phyloP scores from a whole-genome alignment of 106 monocot species.

The Phalaenopsis aphrodite region DNA sequence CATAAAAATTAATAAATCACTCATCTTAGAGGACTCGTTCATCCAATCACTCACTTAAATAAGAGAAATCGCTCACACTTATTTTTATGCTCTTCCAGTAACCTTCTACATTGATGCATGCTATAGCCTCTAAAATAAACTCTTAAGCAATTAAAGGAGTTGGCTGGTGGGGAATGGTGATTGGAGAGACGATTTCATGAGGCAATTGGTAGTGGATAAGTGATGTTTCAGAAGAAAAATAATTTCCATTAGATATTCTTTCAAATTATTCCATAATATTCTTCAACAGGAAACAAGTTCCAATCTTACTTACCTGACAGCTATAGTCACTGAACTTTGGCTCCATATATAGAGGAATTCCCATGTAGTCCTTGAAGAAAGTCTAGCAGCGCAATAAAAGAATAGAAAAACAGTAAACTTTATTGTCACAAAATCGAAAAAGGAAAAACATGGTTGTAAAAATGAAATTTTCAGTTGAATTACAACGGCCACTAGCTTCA shows the following conservation, averaged over 20 bases:
- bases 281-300: background rate
- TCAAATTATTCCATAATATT: background rate
- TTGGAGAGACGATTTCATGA: background rate
- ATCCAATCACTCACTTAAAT: too few species aligned
- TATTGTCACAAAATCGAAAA: background rate
- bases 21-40: too few species aligned
- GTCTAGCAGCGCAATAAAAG: slow-evolving; percentile 27
- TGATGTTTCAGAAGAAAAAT: background rate
- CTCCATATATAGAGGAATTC: slow-evolving; percentile 88
- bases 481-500: background rate
- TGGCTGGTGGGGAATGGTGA: background rate
- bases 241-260: background rate
- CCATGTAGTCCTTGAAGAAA: slow-evolving; percentile 88
- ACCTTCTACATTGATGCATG: too few species aligned
- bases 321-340: slow-evolving; percentile 91
- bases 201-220: background rate
- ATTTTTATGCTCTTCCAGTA: too few species aligned
- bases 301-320: slow-evolving; percentile 57
- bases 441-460: background rate
- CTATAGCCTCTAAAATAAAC: background rate
- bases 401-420: background rate
- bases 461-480: background rate
- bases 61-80: too few species aligned
- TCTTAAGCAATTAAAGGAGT: background rate
- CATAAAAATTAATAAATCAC: too few species aligned